Percentiles rank a stretch among this genome's conserved stretches.
phyloP scores from a whole-genome alignment of 163 green algal species.

The Chlamydomonas reinhardtii region DNA sequence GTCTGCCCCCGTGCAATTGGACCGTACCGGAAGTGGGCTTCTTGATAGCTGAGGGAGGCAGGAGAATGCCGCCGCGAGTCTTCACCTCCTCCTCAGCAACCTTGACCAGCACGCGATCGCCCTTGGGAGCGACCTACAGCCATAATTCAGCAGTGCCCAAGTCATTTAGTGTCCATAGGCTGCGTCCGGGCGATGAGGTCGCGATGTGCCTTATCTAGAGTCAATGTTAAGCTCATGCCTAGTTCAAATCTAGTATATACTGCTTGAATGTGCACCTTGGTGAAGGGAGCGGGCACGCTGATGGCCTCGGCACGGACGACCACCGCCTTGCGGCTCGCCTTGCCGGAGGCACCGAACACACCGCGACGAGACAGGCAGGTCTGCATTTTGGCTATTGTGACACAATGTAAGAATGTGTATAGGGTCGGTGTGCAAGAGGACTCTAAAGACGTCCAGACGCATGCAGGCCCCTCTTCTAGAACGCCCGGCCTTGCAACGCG shows the following conservation, averaged over 20 bases:
- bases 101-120: slow-evolving; percentile 87
- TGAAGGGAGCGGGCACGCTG: slow-evolving; percentile 32
- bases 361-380: slow-evolving; percentile 37
- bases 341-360: slow-evolving; percentile 33
- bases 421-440: not conserved
- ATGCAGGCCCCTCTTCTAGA: no score
- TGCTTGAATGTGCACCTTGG: not conserved
- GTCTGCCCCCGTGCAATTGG: no score
- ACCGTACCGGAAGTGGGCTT: slow-evolving; percentile 84
- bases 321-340: not conserved
- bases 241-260: no score
- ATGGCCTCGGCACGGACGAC: slow-evolving; percentile 33
- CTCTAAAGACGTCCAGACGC: no score
- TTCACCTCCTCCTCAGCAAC: slow-evolving; percentile 89
- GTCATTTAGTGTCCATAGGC: no score
- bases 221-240: no score
- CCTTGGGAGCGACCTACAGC: slow-evolving; percentile 84
- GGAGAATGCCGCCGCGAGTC: slow-evolving; percentile 88
- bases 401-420: not conserved
- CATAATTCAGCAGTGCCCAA: no score
- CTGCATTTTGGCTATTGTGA: slow-evolving; percentile 29
- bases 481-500: no score
- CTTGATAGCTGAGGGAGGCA: slow-evolving; percentile 83
- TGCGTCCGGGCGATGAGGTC: not conserved
- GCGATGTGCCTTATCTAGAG: no score